A percentile compares a stretch with the other conserved stretches of the same genome.
Evolutionary conservation across 352 stramenopile species (phyloP).

Genomic region (Phytophthora sp.): DNA sequence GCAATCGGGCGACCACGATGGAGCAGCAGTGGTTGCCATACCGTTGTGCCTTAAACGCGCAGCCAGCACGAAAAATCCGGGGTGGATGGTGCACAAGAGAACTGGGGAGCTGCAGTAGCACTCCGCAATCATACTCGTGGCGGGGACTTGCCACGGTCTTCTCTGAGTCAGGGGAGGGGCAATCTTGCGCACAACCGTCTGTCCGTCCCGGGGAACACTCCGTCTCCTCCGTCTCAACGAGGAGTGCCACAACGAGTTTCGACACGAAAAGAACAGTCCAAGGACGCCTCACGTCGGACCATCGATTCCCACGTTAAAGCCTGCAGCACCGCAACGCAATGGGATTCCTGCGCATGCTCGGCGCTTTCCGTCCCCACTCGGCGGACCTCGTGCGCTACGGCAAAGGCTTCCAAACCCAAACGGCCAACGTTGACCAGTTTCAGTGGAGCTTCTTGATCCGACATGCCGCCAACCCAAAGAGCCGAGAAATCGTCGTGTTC

Average conservation of each 20-base stretch:
- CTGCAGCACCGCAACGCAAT: constrained; percentile 11
- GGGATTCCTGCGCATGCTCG: constrained; percentile 28
- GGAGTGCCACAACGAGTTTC: constrained; percentile 34
- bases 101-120: constrained; percentile 20
- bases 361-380: constrained; percentile 28
- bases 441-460: constrained; percentile 73
- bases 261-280: constrained; percentile 16
- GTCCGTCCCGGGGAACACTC: constrained; percentile 14
- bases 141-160: constrained; percentile 5
- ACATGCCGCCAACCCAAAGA: constrained; percentile 24
- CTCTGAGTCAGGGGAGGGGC: not conserved
- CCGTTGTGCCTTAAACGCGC: constrained; percentile 7
- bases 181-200: constrained; percentile 17
- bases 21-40: constrained; percentile 17
- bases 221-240: constrained; percentile 23
- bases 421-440: constrained; percentile 52
- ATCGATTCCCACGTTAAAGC: constrained; percentile 5
- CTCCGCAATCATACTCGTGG: constrained; percentile 23
- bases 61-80: constrained; percentile 33
- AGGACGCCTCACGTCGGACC: constrained; percentile 25
- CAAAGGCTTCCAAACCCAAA: constrained; percentile 47
- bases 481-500: constrained; percentile 61
- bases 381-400: constrained; percentile 55
- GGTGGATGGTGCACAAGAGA: constrained; percentile 32
- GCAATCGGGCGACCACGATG: constrained; percentile 22